Base-by-base conservation (phyloP, 805 yeast genomes). In the Lipomyces lipofer region DNA sequence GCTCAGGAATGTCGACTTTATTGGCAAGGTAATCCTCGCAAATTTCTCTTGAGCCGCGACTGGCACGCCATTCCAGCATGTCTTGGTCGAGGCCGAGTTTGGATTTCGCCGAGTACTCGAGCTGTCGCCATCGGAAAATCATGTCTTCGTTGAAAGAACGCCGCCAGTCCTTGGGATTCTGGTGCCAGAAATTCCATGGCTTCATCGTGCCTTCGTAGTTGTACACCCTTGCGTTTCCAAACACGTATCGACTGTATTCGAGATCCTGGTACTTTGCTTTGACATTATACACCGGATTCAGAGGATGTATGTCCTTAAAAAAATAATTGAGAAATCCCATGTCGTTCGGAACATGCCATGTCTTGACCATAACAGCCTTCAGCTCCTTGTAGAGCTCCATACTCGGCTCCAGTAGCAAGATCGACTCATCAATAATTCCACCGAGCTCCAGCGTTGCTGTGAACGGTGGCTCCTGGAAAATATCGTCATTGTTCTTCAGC, bases 171-270 rank as follows among this genome's bases (percentile, higher is more conserved):
- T 51, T 49, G 4, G 54, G 56, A 5, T 44, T 47, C 33, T 51
- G 42, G 43, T 33, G 19, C 60, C 60, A 58, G 43, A 58, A 58
- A 35, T 48, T 43, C 62, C 62, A 58, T 25, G 62, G 60, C 47
- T 56, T 50, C 51, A 58, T 38, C 7, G 60, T 43, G 4, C 62
- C 62, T 39, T 56, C 60, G 47, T 47, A 58, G 24, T 58, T 58
- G 47, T 47, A 58, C 7, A 58, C 48, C 28, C 49, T 44, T 3
- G 62, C 62, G 25, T 58, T 58, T 12, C 49, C 49, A 32, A 58
- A 51, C 3, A 58, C 28, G 35, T 56, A 56, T 2, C 48, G 33
- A 15, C 60, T 45, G 48, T 51, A 58, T 6, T 49, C 56, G 9
- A 30, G 38, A n/a, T 43, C 38, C 12, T 42, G 32, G 39, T 54